Conservation (phyloP, 306 rosid species). For the Acacia crassicarpa region DNA sequence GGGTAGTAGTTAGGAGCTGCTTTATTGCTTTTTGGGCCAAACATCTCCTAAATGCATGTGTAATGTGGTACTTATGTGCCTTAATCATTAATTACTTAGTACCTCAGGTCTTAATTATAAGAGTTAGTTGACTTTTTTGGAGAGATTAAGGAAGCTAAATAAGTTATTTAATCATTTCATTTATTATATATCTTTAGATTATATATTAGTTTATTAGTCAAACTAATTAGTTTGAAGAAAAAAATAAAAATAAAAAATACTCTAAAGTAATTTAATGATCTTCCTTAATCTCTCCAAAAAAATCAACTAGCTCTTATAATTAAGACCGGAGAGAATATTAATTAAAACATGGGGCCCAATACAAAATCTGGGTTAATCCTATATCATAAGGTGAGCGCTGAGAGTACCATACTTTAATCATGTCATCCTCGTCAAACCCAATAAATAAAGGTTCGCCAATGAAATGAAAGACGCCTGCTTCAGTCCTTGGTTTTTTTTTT, state of each 20-base stretch:
- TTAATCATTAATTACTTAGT: background rate
- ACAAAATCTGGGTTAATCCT: background rate
- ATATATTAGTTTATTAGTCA: too few relatives aligned
- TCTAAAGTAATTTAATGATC: too few relatives aligned
- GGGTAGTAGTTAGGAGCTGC: background rate
- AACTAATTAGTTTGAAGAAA: too few relatives aligned
- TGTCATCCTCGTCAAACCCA: background rate
- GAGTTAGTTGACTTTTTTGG: too few relatives aligned
- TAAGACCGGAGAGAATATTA: too few relatives aligned
- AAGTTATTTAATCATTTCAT: too few relatives aligned
- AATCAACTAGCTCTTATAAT: too few relatives aligned
- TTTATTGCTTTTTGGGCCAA: background rate
- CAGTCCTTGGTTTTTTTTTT: conserved; percentile 1
- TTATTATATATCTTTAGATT: too few relatives aligned
- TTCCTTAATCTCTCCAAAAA: too few relatives aligned
- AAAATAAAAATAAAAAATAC: too few relatives aligned
- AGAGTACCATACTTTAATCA: background rate
- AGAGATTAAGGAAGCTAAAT: too few relatives aligned
- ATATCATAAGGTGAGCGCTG: background rate
- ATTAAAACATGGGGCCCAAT: background rate
- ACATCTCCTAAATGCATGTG: background rate
- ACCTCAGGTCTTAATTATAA: too few relatives aligned
- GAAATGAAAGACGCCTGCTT: background rate
- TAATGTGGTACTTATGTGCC: background rate
- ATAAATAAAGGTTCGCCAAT: conserved; percentile 6